These are phyloP conservation scores for Hygrophoropsis aurantiaca DNA, from an alignment of 768 basidiomycete genomes.

Conservation along the genomic window DNA sequence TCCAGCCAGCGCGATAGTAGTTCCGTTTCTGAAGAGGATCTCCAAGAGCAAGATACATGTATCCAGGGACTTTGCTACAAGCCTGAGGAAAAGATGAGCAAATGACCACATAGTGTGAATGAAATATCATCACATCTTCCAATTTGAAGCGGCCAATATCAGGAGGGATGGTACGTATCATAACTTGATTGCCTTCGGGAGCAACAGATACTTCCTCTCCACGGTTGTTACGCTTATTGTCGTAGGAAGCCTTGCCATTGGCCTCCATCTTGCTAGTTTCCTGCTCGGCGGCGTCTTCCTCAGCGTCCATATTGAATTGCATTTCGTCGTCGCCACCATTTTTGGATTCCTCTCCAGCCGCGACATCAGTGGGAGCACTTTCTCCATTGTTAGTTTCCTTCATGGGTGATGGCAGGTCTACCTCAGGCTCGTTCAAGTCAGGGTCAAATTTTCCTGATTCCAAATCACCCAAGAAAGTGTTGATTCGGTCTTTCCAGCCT, in stretches of 20 bases:
- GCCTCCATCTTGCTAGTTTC: constrained; percentile 53
- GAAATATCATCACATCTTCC: constrained; percentile 87
- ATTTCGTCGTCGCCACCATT: constrained; percentile 64
- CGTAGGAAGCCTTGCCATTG: constrained; percentile 53
- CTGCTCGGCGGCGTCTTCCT: constrained; percentile 68
- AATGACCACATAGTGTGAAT: too few relatives aligned
- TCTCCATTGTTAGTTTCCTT: constrained; percentile 57
- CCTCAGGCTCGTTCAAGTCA: constrained; percentile 61
- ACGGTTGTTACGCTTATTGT: constrained; percentile 51
- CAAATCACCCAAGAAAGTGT: constrained; percentile 75
- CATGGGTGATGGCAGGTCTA: constrained; percentile 46
- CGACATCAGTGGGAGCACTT: constrained; percentile 33
- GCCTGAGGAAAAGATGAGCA: constrained; percentile 62
- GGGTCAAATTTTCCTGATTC: constrained; percentile 86
- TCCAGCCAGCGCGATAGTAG: constrained; percentile 94
- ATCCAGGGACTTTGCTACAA: constrained; percentile 75
- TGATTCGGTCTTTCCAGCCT: constrained; percentile 77
- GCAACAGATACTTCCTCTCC: constrained; percentile 70
- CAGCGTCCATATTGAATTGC: constrained; percentile 69
- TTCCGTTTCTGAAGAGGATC: constrained; percentile 92
- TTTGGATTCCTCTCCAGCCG: constrained; percentile 55
- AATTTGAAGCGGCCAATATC: constrained; percentile 87
- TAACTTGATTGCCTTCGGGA: constrained; percentile 85
- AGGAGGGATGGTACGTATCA: constrained; percentile 94
- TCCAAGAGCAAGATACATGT: constrained; percentile 84